Evolutionary conservation across 2,329 filamentous ascomycete genomes (phyloP), one percentile per base, ranked within the genome.

Genomic region (Pseudofabraea citricarpa): DNA sequence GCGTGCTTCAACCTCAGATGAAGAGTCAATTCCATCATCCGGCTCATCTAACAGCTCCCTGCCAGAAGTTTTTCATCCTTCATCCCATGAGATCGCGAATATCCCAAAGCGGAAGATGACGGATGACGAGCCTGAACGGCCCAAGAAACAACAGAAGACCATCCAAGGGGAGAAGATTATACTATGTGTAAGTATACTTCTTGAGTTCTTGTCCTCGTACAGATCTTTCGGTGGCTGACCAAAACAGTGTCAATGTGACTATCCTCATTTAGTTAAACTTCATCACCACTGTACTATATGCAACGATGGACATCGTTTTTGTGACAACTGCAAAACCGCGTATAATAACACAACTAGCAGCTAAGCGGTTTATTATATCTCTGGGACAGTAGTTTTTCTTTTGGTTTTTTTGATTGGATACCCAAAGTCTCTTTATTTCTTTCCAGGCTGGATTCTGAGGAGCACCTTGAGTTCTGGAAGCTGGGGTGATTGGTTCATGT

Each of bases 131-230:
- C 15, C 35, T 5, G 21, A 22, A 21, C 9, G 15, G 21, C 18
- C 19, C 5, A 37, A 13, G 7, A 37, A 21, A 13, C 19, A 37
- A 7, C 9, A 4, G 23, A 9, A n/a, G 10, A 22, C 21, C n/a
- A 22, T 12, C 5, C 21, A 20, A 3, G 8, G 21, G 9, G n/a
- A 22, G 13, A 23, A 22, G 10, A 13, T 12, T 12, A 12, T 37
- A 12, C 15, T n/a, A 20, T 56, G 54, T 45, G 49, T 55, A 54
- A 52, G 53, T 37, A 13, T n/a, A 21, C 31, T 6, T 18, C 32
- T 16, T 2, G 21, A 18, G 22, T 15, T 9, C 29, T 22, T 32
- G 21, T 41, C n/a, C 10, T 31, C 21, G 22, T 23, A 6, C n/a
- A 22, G 20, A 22, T n/a, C 18, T 4, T 12, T 12, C 8, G 15